Evolutionary conservation across 148 eudicot genomes (phyloP).

Genomic region (Gaultheria prostrata): DNA sequence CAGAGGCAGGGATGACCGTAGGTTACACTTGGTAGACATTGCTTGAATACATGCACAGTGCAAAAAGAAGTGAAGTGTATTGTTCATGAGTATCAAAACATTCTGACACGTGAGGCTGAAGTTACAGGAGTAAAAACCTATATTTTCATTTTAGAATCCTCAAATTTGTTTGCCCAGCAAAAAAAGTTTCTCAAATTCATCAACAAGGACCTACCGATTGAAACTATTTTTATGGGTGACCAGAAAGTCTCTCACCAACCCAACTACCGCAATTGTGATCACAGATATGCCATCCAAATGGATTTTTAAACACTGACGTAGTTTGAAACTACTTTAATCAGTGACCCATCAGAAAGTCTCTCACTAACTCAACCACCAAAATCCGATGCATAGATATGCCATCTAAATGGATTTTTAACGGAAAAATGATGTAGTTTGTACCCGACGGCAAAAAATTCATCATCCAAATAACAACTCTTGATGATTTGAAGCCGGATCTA

Average conservation of each 20-base stretch:
- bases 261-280: background rate
- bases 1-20: background rate
- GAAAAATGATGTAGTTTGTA: background rate
- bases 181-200: background rate
- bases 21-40: background rate
- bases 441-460: background rate
- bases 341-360: background rate
- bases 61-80: background rate
- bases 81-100: background rate
- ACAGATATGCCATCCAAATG: background rate
- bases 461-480: background rate
- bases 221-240: background rate
- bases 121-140: background rate
- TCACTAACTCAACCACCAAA: background rate
- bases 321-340: background rate
- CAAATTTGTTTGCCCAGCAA: background rate
- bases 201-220: background rate
- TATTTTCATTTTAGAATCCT: background rate
- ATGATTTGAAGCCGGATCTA: background rate
- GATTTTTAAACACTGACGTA: background rate
- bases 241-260: background rate
- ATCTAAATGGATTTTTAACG: background rate
- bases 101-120: background rate
- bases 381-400: background rate
- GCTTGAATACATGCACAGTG: background rate